These are phyloP conservation scores for Musa itinerans DNA, from an alignment of 176 grass and related monocot genomes.

Conservation along the genomic window DNA sequence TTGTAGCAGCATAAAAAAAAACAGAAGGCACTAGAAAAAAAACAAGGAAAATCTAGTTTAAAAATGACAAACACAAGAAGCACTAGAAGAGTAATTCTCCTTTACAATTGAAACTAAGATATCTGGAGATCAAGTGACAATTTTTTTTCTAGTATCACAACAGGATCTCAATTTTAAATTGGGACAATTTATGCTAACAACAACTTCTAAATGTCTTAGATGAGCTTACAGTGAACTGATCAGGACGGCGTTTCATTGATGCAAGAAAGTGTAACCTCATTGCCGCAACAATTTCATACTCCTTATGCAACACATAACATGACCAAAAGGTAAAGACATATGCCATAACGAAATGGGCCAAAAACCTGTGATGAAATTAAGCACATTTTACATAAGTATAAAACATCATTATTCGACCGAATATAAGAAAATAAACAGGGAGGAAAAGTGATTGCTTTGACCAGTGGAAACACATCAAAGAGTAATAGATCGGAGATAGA, in stretches of 20 bases:
- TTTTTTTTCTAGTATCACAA: background rate
- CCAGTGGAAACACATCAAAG: background rate
- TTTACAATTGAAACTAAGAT: background rate
- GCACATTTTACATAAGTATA: background rate
- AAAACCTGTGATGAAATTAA: slow-evolving; percentile 50
- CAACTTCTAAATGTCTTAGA: slow-evolving; percentile 18
- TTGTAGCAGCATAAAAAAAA: too few species aligned
- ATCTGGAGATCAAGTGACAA: background rate
- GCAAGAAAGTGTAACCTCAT: slow-evolving; percentile 94
- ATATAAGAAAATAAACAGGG: background rate
- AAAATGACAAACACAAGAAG: background rate
- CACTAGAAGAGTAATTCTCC: background rate
- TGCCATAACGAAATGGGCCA: slow-evolving; percentile 64
- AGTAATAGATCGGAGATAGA: too few species aligned
- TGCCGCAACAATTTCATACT: slow-evolving; percentile 68
- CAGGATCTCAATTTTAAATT: slow-evolving; percentile 2
- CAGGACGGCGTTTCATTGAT: slow-evolving; percentile 74
- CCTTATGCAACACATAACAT: slow-evolving; percentile 70
- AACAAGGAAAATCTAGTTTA: background rate
- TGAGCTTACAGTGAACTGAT: slow-evolving; percentile 83
- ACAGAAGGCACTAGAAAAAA: too few species aligned
- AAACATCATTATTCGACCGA: background rate
- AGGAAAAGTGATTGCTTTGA: background rate
- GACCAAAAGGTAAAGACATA: slow-evolving; percentile 99
- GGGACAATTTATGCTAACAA: slow-evolving; percentile 16